Base-by-base conservation (phyloP, 257 asterid species). In the Parsonsia alboflavescens region DNA sequence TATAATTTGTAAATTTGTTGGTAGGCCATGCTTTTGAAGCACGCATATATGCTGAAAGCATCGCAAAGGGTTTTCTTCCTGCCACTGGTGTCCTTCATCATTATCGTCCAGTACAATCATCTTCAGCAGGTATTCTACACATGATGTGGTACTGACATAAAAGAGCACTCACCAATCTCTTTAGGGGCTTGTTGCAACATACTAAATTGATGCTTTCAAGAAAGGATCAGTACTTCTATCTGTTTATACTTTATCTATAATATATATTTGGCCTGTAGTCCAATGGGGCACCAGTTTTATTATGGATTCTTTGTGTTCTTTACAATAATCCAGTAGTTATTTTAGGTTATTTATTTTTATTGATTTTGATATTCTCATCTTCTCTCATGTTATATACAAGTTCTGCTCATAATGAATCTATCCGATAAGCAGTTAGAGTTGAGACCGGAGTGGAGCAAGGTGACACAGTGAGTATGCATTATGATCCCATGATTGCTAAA, bases 1-100 rank as follows among this genome's bases (percentile, higher is more conserved):
- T 8, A 8, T 73, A 26, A 24, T 39, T 53, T n/a, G 67, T 42
- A 46, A 41, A 15, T 30, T 49, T 75, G 57, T 71, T 86, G 75
- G 62, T 87, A 94, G 99, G 99, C 57, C 99, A 95, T 82, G 96
- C 98, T 83, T 95, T 95, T 86, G 99, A 95, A 86, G 97, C 97
- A 80, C 95, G 99, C 71, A 95, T 92, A 82, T 95, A 95, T 83
- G 99, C 99, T 78, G 99, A 95, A 84, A 95, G 89, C 89, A 98
- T 95, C 77, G 89, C 89, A 4, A 95, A 90, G 80, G 98, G 99
- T 74, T 95, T 95, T 90, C 96, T 95, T 68, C 99, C 99, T 44
- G 98, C 98, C 77, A 89, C 98, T 73, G 97, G 99, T 68, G 80
- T 85, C 77, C 99, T 95, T 83, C 97, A 95, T 82, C 98, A 88